These are phyloP conservation scores for Populus alba DNA, from an alignment of 345 rosid species.

Conservation along the genomic window DNA sequence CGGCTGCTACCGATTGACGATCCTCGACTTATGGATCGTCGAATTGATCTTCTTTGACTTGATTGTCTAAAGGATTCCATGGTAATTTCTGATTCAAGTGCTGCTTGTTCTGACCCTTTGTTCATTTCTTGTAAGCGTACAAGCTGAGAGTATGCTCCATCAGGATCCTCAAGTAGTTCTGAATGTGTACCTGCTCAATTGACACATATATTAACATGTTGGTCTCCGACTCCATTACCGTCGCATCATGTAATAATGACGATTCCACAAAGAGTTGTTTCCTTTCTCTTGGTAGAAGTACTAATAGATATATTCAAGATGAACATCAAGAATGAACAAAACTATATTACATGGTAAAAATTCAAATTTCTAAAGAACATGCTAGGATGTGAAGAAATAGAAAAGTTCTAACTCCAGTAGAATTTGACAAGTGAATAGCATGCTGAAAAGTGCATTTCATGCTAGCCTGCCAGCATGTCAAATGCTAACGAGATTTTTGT, in stretches of 20 bases:
- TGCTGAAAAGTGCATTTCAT: background rate
- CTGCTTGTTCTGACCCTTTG: slow-evolving; percentile 26
- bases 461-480: background rate
- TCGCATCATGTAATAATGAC: background rate
- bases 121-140: slow-evolving; percentile 61
- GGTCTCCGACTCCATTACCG: background rate
- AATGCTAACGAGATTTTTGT: background rate
- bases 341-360: background rate
- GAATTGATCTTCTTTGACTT: slow-evolving; percentile 22
- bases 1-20: slow-evolving; percentile 25
- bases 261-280: background rate
- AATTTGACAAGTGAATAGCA: background rate
- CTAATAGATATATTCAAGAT: background rate
- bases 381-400: background rate
- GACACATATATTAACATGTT: background rate
- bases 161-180: slow-evolving; percentile 51
- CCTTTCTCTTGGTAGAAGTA: background rate
- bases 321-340: background rate
- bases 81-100: slow-evolving; percentile 14
- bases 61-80: slow-evolving; percentile 14
- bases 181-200: slow-evolving; percentile 51
- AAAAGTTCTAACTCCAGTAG: background rate
- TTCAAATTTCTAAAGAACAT: background rate
- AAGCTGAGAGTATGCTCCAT: slow-evolving; percentile 84
- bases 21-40: slow-evolving; percentile 20